Percentiles rank a stretch among this genome's conserved stretches.
These are phyloP conservation scores for Ormosia semicastrata DNA, from an alignment of 306 rosid species.

Conservation along the genomic window DNA sequence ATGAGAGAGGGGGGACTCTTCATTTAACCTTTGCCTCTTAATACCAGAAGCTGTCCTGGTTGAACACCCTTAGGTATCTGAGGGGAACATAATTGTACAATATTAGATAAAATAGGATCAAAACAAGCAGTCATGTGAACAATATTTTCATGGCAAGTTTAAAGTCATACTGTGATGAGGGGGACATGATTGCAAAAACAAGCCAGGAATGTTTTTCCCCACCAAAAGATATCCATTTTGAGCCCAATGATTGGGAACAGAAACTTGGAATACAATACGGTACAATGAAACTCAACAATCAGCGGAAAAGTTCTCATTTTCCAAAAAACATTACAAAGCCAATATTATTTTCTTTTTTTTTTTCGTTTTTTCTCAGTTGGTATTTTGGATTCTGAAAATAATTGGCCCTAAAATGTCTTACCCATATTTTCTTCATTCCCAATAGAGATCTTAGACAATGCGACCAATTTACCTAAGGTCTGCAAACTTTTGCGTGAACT, in stretches of 20 bases:
- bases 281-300: background rate
- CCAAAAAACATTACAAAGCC: background rate
- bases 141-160: background rate
- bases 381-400: background rate
- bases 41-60: slow-evolving; percentile 74
- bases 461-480: background rate
- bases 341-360: background rate
- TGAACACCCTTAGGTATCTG: slow-evolving; percentile 97
- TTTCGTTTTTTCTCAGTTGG: background rate
- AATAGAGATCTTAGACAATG: background rate
- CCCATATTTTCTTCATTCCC: background rate
- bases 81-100: slow-evolving; percentile 35
- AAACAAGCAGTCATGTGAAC: background rate
- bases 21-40: slow-evolving; percentile 84
- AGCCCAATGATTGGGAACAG: background rate
- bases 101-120: slow-evolving; percentile 28
- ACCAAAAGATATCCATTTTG: background rate
- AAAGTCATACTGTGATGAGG: background rate
- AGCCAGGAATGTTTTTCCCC: slow-evolving; percentile 8
- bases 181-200: background rate
- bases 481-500: background rate
- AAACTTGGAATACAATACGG: background rate
- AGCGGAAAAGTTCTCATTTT: slow-evolving; percentile 5
- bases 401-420: background rate
- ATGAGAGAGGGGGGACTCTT: slow-evolving; percentile 7